A percentile compares a stretch with the other conserved stretches of the same genome.
Conservation (phyloP, 176 grass and related monocot genomes). For the Hsuehochloa calcarea region DNA sequence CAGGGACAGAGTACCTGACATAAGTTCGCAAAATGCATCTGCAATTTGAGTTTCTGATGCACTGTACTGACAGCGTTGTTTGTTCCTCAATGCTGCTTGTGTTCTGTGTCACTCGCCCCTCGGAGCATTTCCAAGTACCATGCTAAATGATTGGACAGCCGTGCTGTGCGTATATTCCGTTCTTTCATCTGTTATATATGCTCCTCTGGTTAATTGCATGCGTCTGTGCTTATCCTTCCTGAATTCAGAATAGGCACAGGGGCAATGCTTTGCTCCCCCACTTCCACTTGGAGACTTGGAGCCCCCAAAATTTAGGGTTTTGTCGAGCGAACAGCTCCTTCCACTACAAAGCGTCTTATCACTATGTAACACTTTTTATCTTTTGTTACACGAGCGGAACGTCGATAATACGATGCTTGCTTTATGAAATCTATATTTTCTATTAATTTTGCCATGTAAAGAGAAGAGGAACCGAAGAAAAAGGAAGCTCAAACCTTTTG, state of each 20-base stretch:
- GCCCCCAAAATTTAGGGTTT: slow-evolving; percentile 25
- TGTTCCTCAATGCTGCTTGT: neutral
- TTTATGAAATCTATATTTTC: neutral
- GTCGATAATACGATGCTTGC: slow-evolving; percentile 5
- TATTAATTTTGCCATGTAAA: neutral
- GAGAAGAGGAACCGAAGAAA: neutral
- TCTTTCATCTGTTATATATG: neutral
- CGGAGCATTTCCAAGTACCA: neutral
- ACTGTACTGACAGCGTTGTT: neutral
- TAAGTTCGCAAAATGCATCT: neutral
- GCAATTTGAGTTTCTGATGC: neutral
- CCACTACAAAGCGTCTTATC: slow-evolving; percentile 19
- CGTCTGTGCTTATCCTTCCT: neutral
- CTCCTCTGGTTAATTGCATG: neutral
- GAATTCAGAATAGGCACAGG: neutral
- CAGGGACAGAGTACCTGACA: neutral
- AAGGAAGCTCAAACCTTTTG: neutral
- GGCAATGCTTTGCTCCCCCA: neutral
- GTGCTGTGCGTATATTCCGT: neutral
- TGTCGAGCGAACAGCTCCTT: slow-evolving; percentile 27
- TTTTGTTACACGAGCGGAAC: slow-evolving; percentile 30
- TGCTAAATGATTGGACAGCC: neutral
- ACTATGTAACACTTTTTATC: neutral
- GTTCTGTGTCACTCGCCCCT: neutral
- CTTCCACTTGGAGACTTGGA: slow-evolving; percentile 4